Evolutionary conservation across 805 yeast genomes (phyloP), one percentile per base, ranked within the genome.

Genomic region (Monosporozyma siamensis): DNA sequence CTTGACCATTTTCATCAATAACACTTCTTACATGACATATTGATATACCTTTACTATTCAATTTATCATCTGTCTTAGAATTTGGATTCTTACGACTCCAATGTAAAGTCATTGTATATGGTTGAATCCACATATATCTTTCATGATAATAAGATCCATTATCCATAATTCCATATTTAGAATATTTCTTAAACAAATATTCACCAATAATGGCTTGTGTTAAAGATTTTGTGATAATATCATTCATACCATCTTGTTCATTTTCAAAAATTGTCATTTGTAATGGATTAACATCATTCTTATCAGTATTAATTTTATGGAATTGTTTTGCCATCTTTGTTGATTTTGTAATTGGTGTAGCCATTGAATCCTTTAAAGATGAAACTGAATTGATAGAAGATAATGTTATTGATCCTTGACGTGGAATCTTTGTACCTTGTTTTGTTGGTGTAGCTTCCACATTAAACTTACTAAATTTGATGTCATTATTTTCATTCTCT

Each of bases 161-260:
- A 30, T 86, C 80, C 39, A 85, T 68, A 12, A 88, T 82, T 1
- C 89, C 89, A 41, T 82, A 64, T 47, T 78, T 77, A 45, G 92
- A 78, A 59, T 81, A 85, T 59, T 89, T 89, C 63, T 90, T 90
- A 74, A 72, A 80, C 44, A 89, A 67, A 50, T 78, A 85, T 58
- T 90, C 97, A 41, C 98, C 98, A 61, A 89, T 83, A 35, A 90
- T 88, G 4, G 92, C 84, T 63, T 90, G 97, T 0, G 97, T 83
- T 43, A 90, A 75, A 1, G 35, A 9, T 11, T 32, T 18, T 10
- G 23, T 32, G 10, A 32, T 32, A 9, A 18, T 90, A 89, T 2
- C 87, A 32, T 18, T n/a, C n/a, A 32, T 9, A 17, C 11, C n/a
- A 8, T 32, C 35, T 17, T 87, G 50, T 83, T 79, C 73, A 84